These are phyloP conservation scores for Annulohypoxylon moriforme DNA, from an alignment of 495 filamentous ascomycete species.

Conservation along the genomic window DNA sequence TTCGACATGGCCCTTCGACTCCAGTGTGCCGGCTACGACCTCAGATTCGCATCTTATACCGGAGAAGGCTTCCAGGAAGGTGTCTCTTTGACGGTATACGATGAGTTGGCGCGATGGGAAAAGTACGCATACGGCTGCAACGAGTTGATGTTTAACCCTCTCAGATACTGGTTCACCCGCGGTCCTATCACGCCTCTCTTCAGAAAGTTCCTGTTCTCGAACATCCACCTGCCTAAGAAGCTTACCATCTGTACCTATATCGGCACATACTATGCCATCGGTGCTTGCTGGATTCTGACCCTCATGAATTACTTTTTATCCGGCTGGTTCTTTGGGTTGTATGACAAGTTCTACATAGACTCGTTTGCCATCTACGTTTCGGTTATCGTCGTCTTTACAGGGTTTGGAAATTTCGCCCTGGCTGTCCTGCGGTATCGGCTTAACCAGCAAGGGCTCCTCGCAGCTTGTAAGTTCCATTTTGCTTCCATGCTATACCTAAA, in stretches of 20 bases:
- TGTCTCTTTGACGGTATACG: conserved; percentile 79
- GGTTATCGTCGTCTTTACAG: conserved; percentile 67
- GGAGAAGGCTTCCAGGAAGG: conserved; percentile 78
- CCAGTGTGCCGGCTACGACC: conserved; percentile 70
- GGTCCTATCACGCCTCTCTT: conserved; percentile 77
- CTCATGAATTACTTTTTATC: conserved; percentile 73
- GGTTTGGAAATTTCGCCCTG: conserved; percentile 62
- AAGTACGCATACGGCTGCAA: conserved; percentile 83
- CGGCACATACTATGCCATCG: conserved; percentile 81
- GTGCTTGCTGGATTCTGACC: conserved; percentile 72
- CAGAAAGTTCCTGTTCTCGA: conserved; percentile 65
- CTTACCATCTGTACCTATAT: conserved; percentile 79
- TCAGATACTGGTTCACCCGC: conserved; percentile 62
- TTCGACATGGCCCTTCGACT: conserved; percentile 80
- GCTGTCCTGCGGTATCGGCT: conserved; percentile 66
- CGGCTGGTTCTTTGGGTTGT: conserved; percentile 67
- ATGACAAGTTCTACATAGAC: conserved; percentile 71
- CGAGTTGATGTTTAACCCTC: conserved; percentile 68
- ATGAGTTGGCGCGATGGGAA: conserved; percentile 79
- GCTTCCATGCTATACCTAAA: background rate
- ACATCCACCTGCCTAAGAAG: conserved; percentile 72
- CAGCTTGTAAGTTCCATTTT: conserved; percentile 47
- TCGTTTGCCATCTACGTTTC: conserved; percentile 70
- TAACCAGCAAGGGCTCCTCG: conserved; percentile 54
- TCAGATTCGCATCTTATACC: conserved; percentile 72